Percentiles rank a stretch among this genome's conserved stretches.
Conservation (phyloP, 2,329 filamentous ascomycete species). For the Colletotrichum graminicola region DNA sequence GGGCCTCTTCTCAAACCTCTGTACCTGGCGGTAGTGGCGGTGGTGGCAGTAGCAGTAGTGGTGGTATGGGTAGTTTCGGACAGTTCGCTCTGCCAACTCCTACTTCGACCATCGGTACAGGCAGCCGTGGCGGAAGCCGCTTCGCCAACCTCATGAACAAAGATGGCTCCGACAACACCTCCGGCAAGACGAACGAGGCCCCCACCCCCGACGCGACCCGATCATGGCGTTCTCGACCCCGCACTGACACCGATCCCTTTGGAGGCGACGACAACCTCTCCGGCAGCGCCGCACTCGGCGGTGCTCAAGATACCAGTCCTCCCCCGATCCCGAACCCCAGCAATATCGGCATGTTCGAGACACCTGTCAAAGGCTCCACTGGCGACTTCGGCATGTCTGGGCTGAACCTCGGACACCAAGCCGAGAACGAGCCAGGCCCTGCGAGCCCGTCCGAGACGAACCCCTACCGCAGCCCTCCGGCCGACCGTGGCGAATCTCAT, state of each 20-base stretch:
- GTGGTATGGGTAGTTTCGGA: slow-evolving; percentile 86
- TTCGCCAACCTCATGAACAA: slow-evolving; percentile 88
- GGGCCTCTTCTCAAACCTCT: slow-evolving; percentile 43
- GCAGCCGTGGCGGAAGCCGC: slow-evolving; percentile 81
- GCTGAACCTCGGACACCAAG: slow-evolving; percentile 68
- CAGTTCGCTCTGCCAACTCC: slow-evolving; percentile 81
- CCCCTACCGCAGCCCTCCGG: slow-evolving; percentile 91
- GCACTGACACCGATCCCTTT: slow-evolving; percentile 82
- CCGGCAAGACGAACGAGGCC: slow-evolving; percentile 62
- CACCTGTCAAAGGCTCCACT: slow-evolving; percentile 66
- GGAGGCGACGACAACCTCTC: slow-evolving; percentile 76
- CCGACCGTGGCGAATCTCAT: slow-evolving; percentile 76
- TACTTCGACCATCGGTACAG: slow-evolving; percentile 67
- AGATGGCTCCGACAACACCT: slow-evolving; percentile 76
- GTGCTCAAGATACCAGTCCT: slow-evolving; percentile 76
- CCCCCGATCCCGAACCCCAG: slow-evolving; percentile 51
- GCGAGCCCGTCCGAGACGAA: slow-evolving; percentile 96
- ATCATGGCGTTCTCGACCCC: slow-evolving; percentile 70
- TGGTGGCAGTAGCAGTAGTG: slow-evolving; percentile 50
- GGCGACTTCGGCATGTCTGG: slow-evolving; percentile 74
- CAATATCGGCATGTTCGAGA: slow-evolving; percentile 62
- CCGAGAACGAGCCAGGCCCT: slow-evolving; percentile 74
- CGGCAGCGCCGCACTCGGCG: slow-evolving; percentile 80
- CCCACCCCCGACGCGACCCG: slow-evolving; percentile 52
- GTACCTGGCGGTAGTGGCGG: slow-evolving; percentile 35